phyloP scores from a whole-genome alignment of 202 grass and related monocot species.

The Schoenoplectus triqueter region DNA sequence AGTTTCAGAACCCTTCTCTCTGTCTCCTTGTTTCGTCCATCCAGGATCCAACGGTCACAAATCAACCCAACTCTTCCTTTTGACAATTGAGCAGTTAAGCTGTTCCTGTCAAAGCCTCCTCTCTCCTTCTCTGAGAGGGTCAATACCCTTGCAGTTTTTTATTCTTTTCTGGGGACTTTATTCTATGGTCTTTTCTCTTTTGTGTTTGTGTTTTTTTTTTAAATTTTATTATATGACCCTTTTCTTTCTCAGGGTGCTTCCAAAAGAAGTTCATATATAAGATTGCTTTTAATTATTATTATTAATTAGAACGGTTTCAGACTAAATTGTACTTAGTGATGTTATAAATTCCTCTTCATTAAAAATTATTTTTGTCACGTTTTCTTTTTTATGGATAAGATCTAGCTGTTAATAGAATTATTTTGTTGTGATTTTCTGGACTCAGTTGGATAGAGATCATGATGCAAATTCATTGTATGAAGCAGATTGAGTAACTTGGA shows the following conservation, averaged over 20 bases:
- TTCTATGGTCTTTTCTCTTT: constrained; percentile 2
- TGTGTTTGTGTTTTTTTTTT: neutral
- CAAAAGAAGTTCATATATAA: no score
- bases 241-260: neutral
- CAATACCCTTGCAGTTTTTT: neutral
- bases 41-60: constrained; percentile 23
- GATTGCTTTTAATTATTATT: neutral
- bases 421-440: no score
- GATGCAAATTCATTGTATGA: no score
- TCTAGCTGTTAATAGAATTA: no score
- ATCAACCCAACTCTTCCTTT: constrained; percentile 26
- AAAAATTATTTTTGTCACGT: no score
- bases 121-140: neutral
- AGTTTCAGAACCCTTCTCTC: constrained; percentile 18
- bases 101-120: constrained; percentile 38
- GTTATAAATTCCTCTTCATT: no score
- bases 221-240: neutral
- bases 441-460: no score
- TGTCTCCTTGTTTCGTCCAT: constrained; percentile 7
- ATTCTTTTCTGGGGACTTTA: neutral
- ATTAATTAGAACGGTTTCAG: neutral
- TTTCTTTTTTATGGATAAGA: no score
- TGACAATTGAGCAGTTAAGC: constrained; percentile 45
- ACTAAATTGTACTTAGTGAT: no score
- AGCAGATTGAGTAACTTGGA: no score